phyloP scores from a whole-genome alignment of 2,329 filamentous ascomycete species.

The Fusarium sp. region DNA sequence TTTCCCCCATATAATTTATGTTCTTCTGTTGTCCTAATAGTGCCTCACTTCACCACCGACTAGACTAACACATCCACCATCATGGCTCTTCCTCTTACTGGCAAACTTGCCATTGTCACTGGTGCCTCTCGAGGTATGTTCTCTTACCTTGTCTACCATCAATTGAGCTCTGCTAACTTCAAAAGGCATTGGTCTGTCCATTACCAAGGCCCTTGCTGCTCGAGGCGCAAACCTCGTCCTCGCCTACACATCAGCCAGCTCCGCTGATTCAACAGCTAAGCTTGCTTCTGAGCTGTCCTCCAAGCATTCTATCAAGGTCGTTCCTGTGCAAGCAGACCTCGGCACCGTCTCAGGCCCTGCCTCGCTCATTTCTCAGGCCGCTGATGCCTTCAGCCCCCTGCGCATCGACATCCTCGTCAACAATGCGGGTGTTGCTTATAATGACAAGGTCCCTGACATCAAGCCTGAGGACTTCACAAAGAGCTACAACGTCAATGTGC shows the following conservation, averaged over 20 bases:
- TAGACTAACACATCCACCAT: background rate
- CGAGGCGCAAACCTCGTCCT: conserved; percentile 42
- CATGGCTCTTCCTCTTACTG: conserved; percentile 65
- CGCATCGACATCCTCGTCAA: conserved; percentile 76
- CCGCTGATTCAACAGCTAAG: conserved; percentile 27
- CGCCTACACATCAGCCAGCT: conserved; percentile 37
- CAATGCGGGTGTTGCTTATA: conserved; percentile 77
- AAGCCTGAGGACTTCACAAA: conserved; percentile 71
- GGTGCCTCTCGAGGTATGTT: conserved; percentile 77
- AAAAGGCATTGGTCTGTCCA: conserved; percentile 38
- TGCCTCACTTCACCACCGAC: background rate
- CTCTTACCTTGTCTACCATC: background rate
- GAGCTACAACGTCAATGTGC: conserved; percentile 81
- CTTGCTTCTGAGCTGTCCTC: conserved; percentile 38
- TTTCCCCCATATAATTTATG: background rate
- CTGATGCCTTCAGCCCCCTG: conserved; percentile 35
- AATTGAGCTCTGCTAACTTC: background rate
- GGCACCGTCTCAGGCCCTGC: conserved; percentile 35
- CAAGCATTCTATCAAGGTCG: conserved; percentile 66
- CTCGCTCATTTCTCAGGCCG: conserved; percentile 37
- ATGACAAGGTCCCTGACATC: conserved; percentile 69
- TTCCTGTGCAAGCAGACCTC: conserved; percentile 69
- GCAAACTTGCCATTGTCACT: conserved; percentile 82
- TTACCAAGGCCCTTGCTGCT: conserved; percentile 39
- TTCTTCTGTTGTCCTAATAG: background rate